Base-by-base conservation (phyloP, 2,329 filamentous ascomycete genomes). In the Ilyonectria destructans region DNA sequence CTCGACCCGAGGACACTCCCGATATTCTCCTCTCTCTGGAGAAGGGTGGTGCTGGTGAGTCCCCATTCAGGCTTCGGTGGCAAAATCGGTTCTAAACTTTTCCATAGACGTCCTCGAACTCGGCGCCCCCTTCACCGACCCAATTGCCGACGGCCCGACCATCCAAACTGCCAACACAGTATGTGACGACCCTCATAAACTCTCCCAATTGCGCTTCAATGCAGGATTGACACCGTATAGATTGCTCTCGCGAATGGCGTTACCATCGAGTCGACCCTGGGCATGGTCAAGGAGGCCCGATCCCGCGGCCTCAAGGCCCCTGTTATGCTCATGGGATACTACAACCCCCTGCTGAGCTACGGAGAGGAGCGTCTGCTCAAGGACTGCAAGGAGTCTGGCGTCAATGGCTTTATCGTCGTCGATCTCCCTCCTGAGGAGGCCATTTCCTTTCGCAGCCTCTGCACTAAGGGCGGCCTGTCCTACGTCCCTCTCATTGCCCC, bases 401-500 rank as follows among this genome's bases (percentile, higher is more conserved):
- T 97, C 80, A 98, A 97, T 83, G 96, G 96, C 67, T 98, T 98
- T 84, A 98, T 99, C 77, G 92, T 98, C 79, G 96, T 97, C 64
- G 96, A 99, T 80, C 83, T 99, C 77, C 96, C 96, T 15, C 96
- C 96, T 2, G 96, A 98, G 87, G 96, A 99, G 86, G 96, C 96
- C 70, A 88, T 98, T 59, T 92, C 93, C 66, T 99, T 98, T 88
- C 90, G 95, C 80, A 91, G 93, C 79, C 90, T 93, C 76, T 98
- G 95, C 85, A 91, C 88, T 67, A 91, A 87, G 77, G 93, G 91
- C 79, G 93, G 92, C 29, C 89, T 99, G 37, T 98, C 95, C 6
- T 99, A 98, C 80, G 93, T 99, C 15, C 96, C 96, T n/a, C 87
- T 99, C 60, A 98, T 99, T 75, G 96, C 96, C 1, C 96, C 96